phyloP scores from a whole-genome alignment of 2,329 filamentous ascomycete species.

The Aspergillus floridensis region DNA sequence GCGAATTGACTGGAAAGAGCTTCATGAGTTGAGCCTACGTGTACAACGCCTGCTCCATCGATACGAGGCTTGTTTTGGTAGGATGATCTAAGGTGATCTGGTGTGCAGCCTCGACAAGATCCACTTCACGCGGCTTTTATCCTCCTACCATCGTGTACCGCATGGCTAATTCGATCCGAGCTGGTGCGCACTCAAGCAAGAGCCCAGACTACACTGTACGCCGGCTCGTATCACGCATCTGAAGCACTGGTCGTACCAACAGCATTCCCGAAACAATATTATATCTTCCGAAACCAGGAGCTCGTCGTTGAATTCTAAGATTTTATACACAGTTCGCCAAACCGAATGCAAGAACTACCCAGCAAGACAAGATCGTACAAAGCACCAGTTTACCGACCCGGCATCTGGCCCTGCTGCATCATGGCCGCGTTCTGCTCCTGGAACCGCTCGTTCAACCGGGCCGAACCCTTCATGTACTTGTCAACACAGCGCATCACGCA shows the following conservation, averaged over 20 bases:
- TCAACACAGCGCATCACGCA: constrained; percentile 94
- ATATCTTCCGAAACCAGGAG: not conserved
- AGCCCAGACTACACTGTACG: no score
- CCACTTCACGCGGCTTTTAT: no score
- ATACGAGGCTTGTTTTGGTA: no score
- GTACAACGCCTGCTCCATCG: no score
- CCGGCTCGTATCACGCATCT: not conserved
- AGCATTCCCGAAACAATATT: not conserved
- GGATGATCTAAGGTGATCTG: no score
- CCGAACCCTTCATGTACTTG: constrained; percentile 90
- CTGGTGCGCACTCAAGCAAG: no score
- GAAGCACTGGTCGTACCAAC: not conserved
- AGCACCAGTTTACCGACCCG: constrained; percentile 37
- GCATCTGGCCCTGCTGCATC: constrained; percentile 58
- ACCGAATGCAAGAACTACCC: constrained; percentile 9
- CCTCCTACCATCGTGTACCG: no score
- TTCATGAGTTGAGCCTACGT: no score
- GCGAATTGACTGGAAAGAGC: no score
- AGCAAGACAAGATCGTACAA: constrained; percentile 1
- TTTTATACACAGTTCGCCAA: constrained; percentile 18
- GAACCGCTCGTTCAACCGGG: constrained; percentile 89
- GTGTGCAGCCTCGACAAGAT: no score
- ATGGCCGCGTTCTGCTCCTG: constrained; percentile 68
- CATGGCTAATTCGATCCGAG: no score
- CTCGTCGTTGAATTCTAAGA: constrained; percentile 22